Percentiles rank a stretch among this genome's conserved stretches.
Evolutionary conservation across 108 stramenopile species (phyloP).

Genomic region (Tribonema minus): DNA sequence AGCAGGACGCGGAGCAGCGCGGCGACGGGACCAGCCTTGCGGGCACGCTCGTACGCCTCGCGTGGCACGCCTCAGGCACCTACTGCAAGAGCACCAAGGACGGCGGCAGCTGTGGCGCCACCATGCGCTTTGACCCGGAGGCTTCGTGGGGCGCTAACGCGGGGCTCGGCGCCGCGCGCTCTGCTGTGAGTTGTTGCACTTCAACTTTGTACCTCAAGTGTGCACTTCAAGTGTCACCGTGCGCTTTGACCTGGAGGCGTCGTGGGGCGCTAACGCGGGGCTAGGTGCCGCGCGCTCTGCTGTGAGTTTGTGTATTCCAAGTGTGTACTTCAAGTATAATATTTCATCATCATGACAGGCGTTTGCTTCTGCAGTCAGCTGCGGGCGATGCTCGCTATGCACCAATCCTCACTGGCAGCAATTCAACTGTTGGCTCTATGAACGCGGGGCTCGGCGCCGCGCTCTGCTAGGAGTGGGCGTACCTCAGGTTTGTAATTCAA

Average conservation of each 20-base stretch:
- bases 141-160: constrained; percentile 83
- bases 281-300: constrained; percentile 58
- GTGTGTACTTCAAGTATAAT: too few relatives aligned
- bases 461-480: too few relatives aligned
- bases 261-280: constrained; percentile 89
- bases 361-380: too few relatives aligned
- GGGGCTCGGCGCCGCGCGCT: constrained; percentile 68
- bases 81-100: background rate
- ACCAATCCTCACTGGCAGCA: too few relatives aligned
- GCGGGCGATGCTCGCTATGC: too few relatives aligned
- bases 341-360: too few relatives aligned
- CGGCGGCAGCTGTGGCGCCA: constrained; percentile 86
- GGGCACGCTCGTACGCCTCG: constrained; percentile 80
- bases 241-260: constrained; percentile 82
- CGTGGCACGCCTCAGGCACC: constrained; percentile 80
- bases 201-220: too few relatives aligned
- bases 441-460: too few relatives aligned
- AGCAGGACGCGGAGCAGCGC: constrained; percentile 36
- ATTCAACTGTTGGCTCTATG: too few relatives aligned
- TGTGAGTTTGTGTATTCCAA: too few relatives aligned
- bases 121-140: constrained; percentile 90
- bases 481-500: too few relatives aligned
- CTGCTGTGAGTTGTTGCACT: background rate
- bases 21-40: constrained; percentile 51
- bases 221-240: too few relatives aligned